Percentiles rank a stretch among this genome's conserved stretches.
Evolutionary conservation across 495 filamentous ascomycete species (phyloP).

Genomic region (Durotheca rogersii): DNA sequence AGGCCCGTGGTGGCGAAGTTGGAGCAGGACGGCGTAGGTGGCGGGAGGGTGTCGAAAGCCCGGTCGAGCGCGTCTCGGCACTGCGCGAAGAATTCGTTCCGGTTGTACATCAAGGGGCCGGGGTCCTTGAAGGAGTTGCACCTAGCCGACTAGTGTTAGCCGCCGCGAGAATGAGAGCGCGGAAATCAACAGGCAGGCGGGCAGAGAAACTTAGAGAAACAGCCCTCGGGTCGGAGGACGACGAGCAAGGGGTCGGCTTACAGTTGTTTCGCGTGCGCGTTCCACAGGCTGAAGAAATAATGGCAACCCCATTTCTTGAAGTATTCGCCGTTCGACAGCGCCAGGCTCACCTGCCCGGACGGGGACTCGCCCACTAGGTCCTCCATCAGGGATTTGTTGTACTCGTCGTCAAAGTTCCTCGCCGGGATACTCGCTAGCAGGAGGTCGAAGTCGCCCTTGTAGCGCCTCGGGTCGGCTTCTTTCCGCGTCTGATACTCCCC

Average conservation of each 20-base stretch:
- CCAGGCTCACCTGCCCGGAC: constrained; percentile 41
- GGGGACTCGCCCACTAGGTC: constrained; percentile 36
- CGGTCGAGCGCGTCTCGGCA: constrained; percentile 42
- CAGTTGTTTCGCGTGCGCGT: constrained; percentile 45
- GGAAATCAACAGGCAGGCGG: no score
- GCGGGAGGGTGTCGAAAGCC: constrained; percentile 42
- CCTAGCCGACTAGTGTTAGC: constrained; percentile 8
- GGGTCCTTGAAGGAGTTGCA: constrained; percentile 52
- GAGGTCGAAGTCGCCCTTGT: constrained; percentile 6
- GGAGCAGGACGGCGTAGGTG: constrained; percentile 37
- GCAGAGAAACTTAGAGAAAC: no score
- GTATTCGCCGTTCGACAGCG: constrained; percentile 29
- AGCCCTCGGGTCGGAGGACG: no score
- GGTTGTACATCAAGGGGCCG: constrained; percentile 45
- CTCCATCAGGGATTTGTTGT: constrained; percentile 39
- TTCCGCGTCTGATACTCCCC: constrained; percentile 31
- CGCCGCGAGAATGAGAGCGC: neutral
- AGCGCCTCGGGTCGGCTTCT: neutral
- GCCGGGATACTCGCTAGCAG: constrained; percentile 37
- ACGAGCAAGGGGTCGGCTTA: no score
- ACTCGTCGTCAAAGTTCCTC: constrained; percentile 17
- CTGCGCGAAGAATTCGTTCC: constrained; percentile 38
- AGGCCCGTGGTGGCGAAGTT: constrained; percentile 3
- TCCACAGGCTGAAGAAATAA: constrained; percentile 46
- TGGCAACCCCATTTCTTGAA: constrained; percentile 46